Conservation (phyloP, 371 early-diverging fungal species). For the Chytridiales sp. region DNA sequence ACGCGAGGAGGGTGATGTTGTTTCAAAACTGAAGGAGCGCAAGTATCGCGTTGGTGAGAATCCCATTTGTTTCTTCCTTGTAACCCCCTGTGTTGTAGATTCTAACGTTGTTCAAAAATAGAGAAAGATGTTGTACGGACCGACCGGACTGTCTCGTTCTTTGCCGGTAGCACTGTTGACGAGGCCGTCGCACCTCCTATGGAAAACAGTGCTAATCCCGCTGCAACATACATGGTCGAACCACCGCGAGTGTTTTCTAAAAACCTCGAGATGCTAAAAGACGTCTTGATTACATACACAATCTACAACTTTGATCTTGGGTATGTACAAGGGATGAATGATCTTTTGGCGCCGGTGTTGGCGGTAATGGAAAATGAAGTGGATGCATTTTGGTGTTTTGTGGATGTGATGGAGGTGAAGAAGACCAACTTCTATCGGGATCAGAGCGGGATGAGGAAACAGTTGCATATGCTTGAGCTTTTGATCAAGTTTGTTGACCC, state of each 20-base stretch:
- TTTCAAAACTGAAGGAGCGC: conserved; percentile 65
- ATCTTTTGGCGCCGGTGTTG: conserved; percentile 84
- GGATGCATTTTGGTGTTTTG: conserved; percentile 90
- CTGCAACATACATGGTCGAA: not conserved
- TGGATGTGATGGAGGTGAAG: conserved; percentile 79
- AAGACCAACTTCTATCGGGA: conserved; percentile 77
- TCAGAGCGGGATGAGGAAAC: conserved; percentile 87
- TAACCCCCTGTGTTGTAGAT: conserved; percentile 8
- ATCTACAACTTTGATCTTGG: conserved; percentile 72
- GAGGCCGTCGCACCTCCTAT: conserved; percentile 44
- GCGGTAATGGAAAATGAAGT: conserved; percentile 86
- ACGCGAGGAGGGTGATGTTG: conserved; percentile 45
- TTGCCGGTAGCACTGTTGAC: conserved; percentile 62
- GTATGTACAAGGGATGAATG: conserved; percentile 97
- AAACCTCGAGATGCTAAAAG: conserved; percentile 77
- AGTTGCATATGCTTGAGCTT: conserved; percentile 70
- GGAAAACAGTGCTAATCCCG: no score
- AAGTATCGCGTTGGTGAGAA: conserved; percentile 75
- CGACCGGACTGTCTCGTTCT: conserved; percentile 78
- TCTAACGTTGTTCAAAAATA: no score
- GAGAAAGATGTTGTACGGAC: conserved; percentile 95
- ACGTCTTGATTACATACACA: conserved; percentile 88
- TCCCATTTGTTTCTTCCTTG: conserved; percentile 3
- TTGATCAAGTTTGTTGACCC: conserved; percentile 84
- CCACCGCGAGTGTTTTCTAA: conserved; percentile 31